Evolutionary conservation across 1,139 yeast genomes (phyloP).

Genomic region (Candida smagusa): DNA sequence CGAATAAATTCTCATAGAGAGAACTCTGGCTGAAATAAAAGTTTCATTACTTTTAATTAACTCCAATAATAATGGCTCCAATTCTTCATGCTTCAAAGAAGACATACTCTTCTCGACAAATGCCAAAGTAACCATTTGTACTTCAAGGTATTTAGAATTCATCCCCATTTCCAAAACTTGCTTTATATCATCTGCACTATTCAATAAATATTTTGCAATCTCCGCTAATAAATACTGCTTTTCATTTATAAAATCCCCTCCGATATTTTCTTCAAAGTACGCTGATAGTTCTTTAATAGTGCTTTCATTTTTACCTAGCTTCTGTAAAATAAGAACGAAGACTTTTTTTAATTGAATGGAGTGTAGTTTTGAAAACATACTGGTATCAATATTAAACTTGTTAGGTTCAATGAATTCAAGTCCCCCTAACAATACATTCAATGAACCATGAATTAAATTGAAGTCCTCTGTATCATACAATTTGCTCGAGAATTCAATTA

Average conservation of each 20-base stretch:
- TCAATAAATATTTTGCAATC: slow-evolving; percentile 19
- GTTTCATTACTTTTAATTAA: slow-evolving; percentile 22
- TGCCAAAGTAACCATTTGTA: slow-evolving; percentile 42
- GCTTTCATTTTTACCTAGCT: background rate
- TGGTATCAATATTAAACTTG: background rate
- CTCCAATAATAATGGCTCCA: slow-evolving; percentile 32
- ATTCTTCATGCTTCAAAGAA: slow-evolving; percentile 27
- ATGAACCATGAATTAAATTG: slow-evolving; percentile 8
- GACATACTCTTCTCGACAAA: slow-evolving; percentile 18
- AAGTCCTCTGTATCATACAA: background rate
- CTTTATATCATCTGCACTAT: slow-evolving; percentile 12
- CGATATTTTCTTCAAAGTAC: too few species aligned
- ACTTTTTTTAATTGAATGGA: slow-evolving; percentile 8
- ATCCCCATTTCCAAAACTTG: slow-evolving; percentile 30
- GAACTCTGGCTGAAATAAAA: slow-evolving; percentile 45
- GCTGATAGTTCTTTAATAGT: background rate
- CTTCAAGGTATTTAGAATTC: slow-evolving; percentile 44
- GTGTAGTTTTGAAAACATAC: background rate
- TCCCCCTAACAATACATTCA: slow-evolving; percentile 7
- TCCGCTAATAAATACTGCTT: slow-evolving; percentile 20
- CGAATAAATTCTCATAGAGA: slow-evolving; percentile 37
- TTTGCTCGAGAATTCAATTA: slow-evolving; percentile 8
- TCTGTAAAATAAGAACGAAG: slow-evolving; percentile 2
- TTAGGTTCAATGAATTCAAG: slow-evolving; percentile 4
- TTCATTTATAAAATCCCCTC: slow-evolving; percentile 3